These are phyloP conservation scores for Aspergillus biplanus DNA, from an alignment of 495 filamentous ascomycete genomes.

Conservation along the genomic window DNA sequence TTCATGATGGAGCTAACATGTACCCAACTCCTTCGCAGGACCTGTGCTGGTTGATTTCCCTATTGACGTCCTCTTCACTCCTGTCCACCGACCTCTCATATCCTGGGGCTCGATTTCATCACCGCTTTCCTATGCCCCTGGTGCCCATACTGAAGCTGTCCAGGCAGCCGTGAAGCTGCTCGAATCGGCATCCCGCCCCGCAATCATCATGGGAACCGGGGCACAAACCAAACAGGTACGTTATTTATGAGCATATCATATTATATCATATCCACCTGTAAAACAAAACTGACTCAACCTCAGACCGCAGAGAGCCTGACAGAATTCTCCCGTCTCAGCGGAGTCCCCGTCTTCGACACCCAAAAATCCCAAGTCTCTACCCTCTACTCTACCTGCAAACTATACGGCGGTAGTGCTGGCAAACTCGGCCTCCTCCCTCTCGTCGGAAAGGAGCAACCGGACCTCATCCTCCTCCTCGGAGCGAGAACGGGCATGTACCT, in stretches of 20 bases:
- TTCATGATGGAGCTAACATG: not conserved
- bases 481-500: slow-evolving; percentile 37
- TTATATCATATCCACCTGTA: not conserved
- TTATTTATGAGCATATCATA: not conserved
- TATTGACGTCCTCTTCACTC: slow-evolving; percentile 34
- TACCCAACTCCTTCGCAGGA: slow-evolving; percentile 6
- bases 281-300: not conserved
- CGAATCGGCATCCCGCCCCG: slow-evolving; percentile 24
- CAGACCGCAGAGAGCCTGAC: slow-evolving; percentile 25
- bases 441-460: slow-evolving; percentile 15
- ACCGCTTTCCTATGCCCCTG: slow-evolving; percentile 25
- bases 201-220: slow-evolving; percentile 32
- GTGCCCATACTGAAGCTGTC: slow-evolving; percentile 25
- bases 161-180: slow-evolving; percentile 23
- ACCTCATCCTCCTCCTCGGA: slow-evolving; percentile 32
- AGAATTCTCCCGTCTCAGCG: slow-evolving; percentile 22
- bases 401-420: slow-evolving; percentile 18
- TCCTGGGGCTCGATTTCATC: slow-evolving; percentile 36
- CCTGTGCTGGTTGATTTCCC: slow-evolving; percentile 36
- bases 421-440: slow-evolving; percentile 23
- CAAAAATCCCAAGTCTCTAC: slow-evolving; percentile 24
- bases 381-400: slow-evolving; percentile 15
- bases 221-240: slow-evolving; percentile 22
- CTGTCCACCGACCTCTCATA: slow-evolving; percentile 29
- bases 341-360: slow-evolving; percentile 31